phyloP scores from a whole-genome alignment of 345 rosid genomes.

The Brassica incana region DNA sequence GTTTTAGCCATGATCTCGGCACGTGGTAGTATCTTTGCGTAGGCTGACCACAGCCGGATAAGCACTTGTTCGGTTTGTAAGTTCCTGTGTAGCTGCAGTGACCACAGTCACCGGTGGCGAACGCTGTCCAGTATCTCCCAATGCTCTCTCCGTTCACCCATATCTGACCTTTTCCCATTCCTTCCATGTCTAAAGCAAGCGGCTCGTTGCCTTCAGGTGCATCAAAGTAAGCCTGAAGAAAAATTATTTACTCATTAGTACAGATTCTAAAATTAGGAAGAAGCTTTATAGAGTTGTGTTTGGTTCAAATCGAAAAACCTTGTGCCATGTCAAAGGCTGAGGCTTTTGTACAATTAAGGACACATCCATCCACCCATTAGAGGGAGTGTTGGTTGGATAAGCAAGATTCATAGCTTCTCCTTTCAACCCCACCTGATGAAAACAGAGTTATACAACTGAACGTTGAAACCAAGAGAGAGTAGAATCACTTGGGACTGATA shows the following conservation, averaged over 20 bases:
- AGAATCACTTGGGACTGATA: not conserved
- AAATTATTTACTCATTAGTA: not conserved
- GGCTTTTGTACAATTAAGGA: constrained; percentile 63
- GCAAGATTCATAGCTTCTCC: constrained; percentile 93
- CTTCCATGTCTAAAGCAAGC: constrained; percentile 91
- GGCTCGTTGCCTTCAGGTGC: constrained; percentile 94
- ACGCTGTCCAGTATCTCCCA: constrained; percentile 96
- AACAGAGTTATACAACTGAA: constrained; percentile 9
- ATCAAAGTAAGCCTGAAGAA: constrained; percentile 68
- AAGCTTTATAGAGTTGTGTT: not conserved
- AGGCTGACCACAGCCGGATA: constrained; percentile 89
- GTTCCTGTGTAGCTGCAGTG: constrained; percentile 78
- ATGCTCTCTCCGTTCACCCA: constrained; percentile 96
- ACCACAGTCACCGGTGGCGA: constrained; percentile 73
- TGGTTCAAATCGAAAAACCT: constrained; percentile 46
- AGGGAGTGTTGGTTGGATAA: constrained; percentile 59
- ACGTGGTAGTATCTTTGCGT: constrained; percentile 94
- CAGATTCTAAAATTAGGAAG: not conserved
- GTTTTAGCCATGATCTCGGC: constrained; percentile 90
- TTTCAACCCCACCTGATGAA: constrained; percentile 84
- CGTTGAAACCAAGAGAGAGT: not conserved
- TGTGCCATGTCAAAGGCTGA: constrained; percentile 95
- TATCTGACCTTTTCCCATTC: constrained; percentile 97
- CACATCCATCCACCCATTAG: constrained; percentile 74
- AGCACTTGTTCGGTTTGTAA: constrained; percentile 81